Evolutionary conservation across 148 eudicot species (phyloP).

Genomic region (Hydrangea macrophylla): DNA sequence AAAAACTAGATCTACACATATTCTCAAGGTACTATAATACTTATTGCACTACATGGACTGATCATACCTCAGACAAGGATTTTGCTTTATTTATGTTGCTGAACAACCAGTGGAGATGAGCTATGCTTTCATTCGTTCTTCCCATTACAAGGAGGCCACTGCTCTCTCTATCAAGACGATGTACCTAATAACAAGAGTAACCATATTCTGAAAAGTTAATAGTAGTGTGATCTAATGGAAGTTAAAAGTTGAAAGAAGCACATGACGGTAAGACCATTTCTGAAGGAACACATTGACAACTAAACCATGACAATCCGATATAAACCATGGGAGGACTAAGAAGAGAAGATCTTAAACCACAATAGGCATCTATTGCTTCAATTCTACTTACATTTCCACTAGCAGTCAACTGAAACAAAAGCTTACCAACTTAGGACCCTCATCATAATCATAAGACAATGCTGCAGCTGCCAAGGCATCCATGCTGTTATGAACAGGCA

Average conservation of each 20-base stretch:
- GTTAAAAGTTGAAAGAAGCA: neutral
- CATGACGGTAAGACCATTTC: neutral
- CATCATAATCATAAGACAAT: conserved; percentile 70
- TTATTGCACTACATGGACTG: conserved; percentile 9
- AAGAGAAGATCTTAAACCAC: no score
- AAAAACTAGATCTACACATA: neutral
- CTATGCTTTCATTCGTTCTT: conserved; percentile 70
- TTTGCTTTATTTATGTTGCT: conserved; percentile 48
- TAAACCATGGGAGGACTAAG: no score
- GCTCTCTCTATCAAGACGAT: conserved; percentile 92
- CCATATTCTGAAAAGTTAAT: neutral
- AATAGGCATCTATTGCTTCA: neutral
- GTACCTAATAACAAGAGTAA: conserved; percentile 52
- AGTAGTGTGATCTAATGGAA: neutral
- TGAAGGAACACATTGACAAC: neutral
- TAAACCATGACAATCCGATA: no score
- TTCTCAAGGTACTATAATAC: conserved; percentile 1
- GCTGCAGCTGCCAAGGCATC: conserved; percentile 98
- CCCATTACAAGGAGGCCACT: conserved; percentile 91
- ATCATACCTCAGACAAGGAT: conserved; percentile 54
- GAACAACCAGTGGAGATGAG: conserved; percentile 69
- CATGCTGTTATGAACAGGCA: conserved; percentile 94
- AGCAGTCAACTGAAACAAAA: conserved; percentile 5
- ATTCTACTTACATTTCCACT: neutral
- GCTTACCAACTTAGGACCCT: conserved; percentile 88